phyloP scores from a whole-genome alignment of 306 rosid species.

The Prosopis cineraria region DNA sequence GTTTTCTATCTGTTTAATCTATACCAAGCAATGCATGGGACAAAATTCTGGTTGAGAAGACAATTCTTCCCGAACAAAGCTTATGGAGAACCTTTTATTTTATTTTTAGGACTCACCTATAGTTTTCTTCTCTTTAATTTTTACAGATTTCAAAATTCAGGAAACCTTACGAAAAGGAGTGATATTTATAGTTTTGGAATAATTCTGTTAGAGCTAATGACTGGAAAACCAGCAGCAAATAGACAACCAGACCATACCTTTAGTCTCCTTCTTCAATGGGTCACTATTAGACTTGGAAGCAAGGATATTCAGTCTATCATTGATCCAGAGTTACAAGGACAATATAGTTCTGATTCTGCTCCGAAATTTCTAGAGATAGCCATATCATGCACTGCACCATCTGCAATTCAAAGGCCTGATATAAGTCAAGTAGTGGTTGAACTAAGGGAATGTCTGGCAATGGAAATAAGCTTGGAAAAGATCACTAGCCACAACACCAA shows the following conservation, averaged over 20 bases:
- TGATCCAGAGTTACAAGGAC: slow-evolving; percentile 36
- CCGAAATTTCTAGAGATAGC: slow-evolving; percentile 37
- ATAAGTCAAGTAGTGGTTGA: slow-evolving; percentile 32
- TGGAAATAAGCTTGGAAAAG: slow-evolving; percentile 9
- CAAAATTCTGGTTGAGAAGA: no score
- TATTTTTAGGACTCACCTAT: no score
- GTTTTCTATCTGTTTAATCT: no score
- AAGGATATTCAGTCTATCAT: slow-evolving; percentile 29
- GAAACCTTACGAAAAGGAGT: slow-evolving; percentile 29
- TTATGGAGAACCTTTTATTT: no score
- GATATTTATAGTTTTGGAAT: slow-evolving; percentile 46
- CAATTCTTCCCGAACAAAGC: no score
- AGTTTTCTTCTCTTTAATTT: no score
- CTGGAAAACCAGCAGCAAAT: slow-evolving; percentile 29
- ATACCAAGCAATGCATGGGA: no score
- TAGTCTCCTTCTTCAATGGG: slow-evolving; percentile 35
- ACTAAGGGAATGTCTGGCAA: slow-evolving; percentile 38
- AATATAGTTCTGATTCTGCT: slow-evolving; percentile 28
- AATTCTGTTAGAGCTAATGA: slow-evolving; percentile 42
- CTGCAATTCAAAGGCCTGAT: slow-evolving; percentile 36
- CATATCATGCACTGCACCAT: slow-evolving; percentile 14
- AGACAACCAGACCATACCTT: neutral
- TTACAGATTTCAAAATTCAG: slow-evolving; percentile 26
- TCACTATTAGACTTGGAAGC: slow-evolving; percentile 21
- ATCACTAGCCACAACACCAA: neutral